These are phyloP conservation scores for Fomitopsis pulvina DNA, from an alignment of 768 basidiomycete genomes.

Conservation along the genomic window DNA sequence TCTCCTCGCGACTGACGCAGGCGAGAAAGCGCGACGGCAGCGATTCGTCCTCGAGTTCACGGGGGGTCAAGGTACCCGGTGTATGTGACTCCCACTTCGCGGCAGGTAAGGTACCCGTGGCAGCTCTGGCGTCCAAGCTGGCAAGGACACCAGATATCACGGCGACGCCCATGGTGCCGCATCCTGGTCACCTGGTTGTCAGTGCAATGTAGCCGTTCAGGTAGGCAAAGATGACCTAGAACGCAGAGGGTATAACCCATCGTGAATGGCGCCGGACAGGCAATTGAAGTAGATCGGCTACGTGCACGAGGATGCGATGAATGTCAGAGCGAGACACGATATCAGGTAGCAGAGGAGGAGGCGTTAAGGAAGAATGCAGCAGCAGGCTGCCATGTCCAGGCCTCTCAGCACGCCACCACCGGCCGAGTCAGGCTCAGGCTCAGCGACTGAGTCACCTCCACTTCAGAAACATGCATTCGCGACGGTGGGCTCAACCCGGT, in stretches of 20 bases:
- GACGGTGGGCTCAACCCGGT: conserved; percentile 87
- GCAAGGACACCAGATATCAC: conserved; percentile 88
- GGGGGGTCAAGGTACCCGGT: conserved; percentile 69
- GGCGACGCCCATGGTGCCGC: conserved; percentile 98
- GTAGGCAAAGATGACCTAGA: conserved; percentile 42
- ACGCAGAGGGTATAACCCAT: conserved; percentile 96
- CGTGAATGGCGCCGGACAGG: conserved; percentile 9
- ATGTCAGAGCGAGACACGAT: background rate
- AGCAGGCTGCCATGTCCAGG: conserved; percentile 5
- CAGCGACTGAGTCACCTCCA: conserved; percentile 4
- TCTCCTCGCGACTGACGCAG: conserved; percentile 78
- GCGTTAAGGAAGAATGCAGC: background rate
- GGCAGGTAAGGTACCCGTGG: conserved; percentile 19
- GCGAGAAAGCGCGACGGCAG: conserved; percentile 79
- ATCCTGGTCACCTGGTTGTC: conserved; percentile 46
- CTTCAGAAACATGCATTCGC: conserved; percentile 46
- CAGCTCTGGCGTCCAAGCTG: conserved; percentile 55
- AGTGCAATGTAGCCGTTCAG: conserved; percentile 6
- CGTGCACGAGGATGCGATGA: conserved; percentile 1
- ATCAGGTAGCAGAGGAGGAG: background rate
- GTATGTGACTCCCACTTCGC: conserved; percentile 65
- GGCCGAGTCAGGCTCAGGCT: background rate
- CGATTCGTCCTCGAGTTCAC: conserved; percentile 51
- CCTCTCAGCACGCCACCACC: background rate
- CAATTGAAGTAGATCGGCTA: conserved; percentile 1